phyloP scores from a whole-genome alignment of 257 asterid species.

The Primulina eburnea region DNA sequence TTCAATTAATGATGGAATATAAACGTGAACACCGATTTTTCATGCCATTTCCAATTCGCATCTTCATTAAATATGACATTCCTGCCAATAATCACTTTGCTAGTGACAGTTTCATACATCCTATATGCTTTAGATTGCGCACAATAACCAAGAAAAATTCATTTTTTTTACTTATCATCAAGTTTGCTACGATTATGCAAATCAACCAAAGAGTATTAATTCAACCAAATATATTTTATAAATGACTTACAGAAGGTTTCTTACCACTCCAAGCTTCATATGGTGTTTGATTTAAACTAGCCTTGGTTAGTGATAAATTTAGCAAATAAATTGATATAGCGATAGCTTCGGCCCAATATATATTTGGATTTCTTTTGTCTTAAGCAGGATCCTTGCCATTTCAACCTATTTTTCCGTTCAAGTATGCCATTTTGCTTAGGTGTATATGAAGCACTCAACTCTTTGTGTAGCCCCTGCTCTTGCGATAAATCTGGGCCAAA shows the following conservation, averaged over 20 bases:
- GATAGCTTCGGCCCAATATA: background rate
- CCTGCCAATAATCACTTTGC: background rate
- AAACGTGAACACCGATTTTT: background rate
- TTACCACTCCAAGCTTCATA: slow-evolving; percentile 1
- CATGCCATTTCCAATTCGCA: background rate
- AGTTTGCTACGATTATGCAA: background rate
- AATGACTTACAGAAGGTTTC: background rate
- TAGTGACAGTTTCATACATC: background rate
- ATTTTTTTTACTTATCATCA: background rate
- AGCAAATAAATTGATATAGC: background rate
- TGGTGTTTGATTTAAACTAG: background rate
- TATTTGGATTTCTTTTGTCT: background rate
- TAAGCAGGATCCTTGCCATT: background rate
- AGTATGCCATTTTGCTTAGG: background rate
- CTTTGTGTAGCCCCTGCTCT: background rate
- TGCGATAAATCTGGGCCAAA: too few species aligned
- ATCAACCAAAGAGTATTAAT: background rate
- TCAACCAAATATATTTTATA: background rate
- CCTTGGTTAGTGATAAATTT: background rate
- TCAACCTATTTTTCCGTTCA: background rate
- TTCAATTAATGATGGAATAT: too few species aligned
- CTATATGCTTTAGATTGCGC: slow-evolving; percentile 14
- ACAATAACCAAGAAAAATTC: slow-evolving; percentile 7
- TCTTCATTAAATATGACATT: slow-evolving; percentile 5
- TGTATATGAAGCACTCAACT: background rate